Evolutionary conservation across 2,329 filamentous ascomycete genomes (phyloP), one percentile per base, ranked within the genome.

Genomic region (Ophiocordyceps camponoti-floridani): DNA sequence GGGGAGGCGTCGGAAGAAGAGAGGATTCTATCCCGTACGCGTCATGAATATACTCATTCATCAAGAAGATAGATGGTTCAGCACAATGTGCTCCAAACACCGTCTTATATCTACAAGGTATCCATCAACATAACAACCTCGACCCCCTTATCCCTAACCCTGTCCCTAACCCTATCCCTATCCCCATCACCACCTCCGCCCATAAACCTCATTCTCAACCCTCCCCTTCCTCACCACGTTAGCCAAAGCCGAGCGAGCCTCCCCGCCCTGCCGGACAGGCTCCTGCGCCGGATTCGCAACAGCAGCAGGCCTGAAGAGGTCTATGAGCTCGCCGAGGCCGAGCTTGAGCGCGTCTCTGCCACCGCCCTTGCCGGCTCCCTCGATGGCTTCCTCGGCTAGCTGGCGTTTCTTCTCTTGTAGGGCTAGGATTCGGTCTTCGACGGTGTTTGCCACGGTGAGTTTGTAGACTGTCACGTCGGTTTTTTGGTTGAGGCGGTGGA

Each of bases 401-500:
- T 86, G 77, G 11, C 91, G 78, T 67, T 98, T 98, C 62, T 87
- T 86, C 50, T 94, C 82, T 63, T 98, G 91, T 19, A 98, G 73
- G 48, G 84, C 85, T n/a, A 96, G 68, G 54, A 98, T 98, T 47
- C 88, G 79, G 62, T 89, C 87, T 67, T 98, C 91, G 46, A 98
- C 89, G 0, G 83, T 88, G 51, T 82, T 73, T 51, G 77, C 75
- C 48, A 98, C 80, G 2, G 87, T 94, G 54, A 98, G 76, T 55
- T 91, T 93, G 69, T 94, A 98, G 50, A 98, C 86, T 46, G 89
- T 77, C 31, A 98, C 91, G 57, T 96, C 88, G 38, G 89, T 73
- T 1, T 86, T 95, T 63, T 98, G 91, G 38, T 94, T 96, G 44
- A 98, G 80, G n/a, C 91, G 86, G 59, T 98, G 91, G 26, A 98